Conservation (phyloP, 169 alveolate genomes). For the Eimeria necatrix region DNA sequence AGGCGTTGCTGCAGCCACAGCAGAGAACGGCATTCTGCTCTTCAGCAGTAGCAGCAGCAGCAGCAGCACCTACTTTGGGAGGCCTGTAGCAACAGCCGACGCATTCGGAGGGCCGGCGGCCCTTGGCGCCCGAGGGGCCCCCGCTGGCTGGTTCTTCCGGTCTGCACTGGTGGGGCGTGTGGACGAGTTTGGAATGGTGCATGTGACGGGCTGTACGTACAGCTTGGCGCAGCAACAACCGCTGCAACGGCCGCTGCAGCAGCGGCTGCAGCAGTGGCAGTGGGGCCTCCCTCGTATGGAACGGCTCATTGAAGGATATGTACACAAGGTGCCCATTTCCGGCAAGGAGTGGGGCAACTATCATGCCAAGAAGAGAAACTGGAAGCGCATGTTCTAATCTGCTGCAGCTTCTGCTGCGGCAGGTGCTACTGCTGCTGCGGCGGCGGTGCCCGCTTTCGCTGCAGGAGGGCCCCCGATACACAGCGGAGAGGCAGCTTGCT, state of each 20-base stretch:
- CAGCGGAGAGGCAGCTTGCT: not conserved
- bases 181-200: not conserved
- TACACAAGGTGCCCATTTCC: constrained; percentile 77
- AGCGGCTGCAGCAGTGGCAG: constrained; percentile 79
- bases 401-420: constrained; percentile 3
- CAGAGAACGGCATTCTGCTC: constrained; percentile 40
- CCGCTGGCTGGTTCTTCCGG: constrained; percentile 26
- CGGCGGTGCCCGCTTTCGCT: not conserved
- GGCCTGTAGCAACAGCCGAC: constrained; percentile 41
- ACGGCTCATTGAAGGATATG: constrained; percentile 78
- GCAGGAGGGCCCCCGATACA: not conserved
- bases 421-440: not conserved
- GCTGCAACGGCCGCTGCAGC: constrained; percentile 73
- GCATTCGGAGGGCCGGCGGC: constrained; percentile 52
- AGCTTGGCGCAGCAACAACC: constrained; percentile 23
- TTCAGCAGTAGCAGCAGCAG: constrained; percentile 63
- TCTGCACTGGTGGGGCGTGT: constrained; percentile 38
- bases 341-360: constrained; percentile 81
- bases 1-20: constrained; percentile 28
- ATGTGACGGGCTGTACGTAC: constrained; percentile 38
- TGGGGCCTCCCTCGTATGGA: constrained; percentile 76
- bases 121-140: constrained; percentile 29
- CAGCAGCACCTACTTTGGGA: constrained; percentile 52
- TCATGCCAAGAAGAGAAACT: constrained; percentile 68
- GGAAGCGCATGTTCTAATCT: constrained; percentile 75